phyloP scores from a whole-genome alignment of 371 early-diverging fungal species.

The Coemansia sp. region DNA sequence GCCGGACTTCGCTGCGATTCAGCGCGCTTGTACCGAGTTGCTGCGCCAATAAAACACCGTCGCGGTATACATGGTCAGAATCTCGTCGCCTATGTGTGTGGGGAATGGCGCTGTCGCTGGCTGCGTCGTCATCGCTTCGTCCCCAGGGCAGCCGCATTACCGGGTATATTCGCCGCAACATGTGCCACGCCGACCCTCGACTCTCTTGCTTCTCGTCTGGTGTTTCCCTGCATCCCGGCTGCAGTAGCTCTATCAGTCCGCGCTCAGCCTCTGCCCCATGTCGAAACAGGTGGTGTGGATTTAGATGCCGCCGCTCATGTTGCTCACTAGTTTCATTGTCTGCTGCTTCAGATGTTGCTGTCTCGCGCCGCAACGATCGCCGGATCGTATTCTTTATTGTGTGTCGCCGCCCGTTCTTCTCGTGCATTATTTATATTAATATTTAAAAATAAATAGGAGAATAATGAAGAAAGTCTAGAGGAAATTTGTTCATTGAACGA shows the following conservation, averaged over 20 bases:
- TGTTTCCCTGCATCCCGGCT: slow-evolving; percentile 2
- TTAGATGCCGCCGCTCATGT: background rate
- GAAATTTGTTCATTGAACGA: background rate
- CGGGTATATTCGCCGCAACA: slow-evolving; percentile 5
- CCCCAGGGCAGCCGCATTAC: slow-evolving; percentile 4
- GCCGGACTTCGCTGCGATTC: slow-evolving; percentile 15
- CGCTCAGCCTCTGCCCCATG: slow-evolving; percentile 1
- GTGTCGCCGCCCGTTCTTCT: slow-evolving; percentile 10
- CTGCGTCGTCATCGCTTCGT: slow-evolving; percentile 21
- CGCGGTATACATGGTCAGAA: slow-evolving; percentile 10
- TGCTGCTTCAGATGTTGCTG: slow-evolving; percentile 1
- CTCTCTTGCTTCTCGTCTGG: slow-evolving; percentile 1
- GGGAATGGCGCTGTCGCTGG: slow-evolving; percentile 33
- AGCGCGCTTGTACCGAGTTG: slow-evolving; percentile 13
- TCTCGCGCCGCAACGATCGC: slow-evolving; percentile 16
- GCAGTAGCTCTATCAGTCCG: slow-evolving; percentile 10
- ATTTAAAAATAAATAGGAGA: background rate
- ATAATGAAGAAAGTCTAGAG: background rate
- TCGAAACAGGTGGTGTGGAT: background rate
- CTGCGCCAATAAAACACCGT: slow-evolving; percentile 16
- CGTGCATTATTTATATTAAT: background rate
- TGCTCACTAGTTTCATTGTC: background rate
- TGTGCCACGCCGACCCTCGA: slow-evolving; percentile 9
- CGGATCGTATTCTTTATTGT: slow-evolving; percentile 12
- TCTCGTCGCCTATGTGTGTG: slow-evolving; percentile 10